These are phyloP conservation scores for Huntiella omanensis DNA, from an alignment of 2,329 filamentous ascomycete genomes.

Conservation along the genomic window DNA sequence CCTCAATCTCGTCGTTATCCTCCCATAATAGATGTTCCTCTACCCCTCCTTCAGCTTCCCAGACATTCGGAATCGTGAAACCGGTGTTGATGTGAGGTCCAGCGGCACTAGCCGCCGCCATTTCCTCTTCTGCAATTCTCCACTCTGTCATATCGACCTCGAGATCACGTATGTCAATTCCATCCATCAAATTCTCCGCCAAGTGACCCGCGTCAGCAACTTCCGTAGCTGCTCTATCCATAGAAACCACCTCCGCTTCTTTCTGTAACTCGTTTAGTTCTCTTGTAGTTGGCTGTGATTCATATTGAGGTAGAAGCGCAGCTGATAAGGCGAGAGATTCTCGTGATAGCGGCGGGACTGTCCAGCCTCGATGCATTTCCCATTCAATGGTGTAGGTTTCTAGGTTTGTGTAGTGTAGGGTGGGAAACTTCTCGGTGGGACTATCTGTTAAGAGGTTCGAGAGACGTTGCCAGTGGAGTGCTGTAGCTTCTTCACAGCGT, in stretches of 20 bases:
- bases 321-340: constrained; percentile 4
- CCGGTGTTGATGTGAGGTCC: neutral
- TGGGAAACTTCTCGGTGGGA: neutral
- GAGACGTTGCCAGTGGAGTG: constrained; percentile 13
- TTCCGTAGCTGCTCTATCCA: constrained; percentile 3
- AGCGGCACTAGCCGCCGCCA: neutral
- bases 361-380: constrained; percentile 11
- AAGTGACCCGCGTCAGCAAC: constrained; percentile 13
- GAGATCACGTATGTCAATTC: neutral
- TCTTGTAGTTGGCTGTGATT: constrained; percentile 6
- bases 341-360: neutral
- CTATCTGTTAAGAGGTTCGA: neutral
- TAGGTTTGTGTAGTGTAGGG: constrained; percentile 6
- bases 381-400: constrained; percentile 11
- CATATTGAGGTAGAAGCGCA: constrained; percentile 5
- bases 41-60: neutral
- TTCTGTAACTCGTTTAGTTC: neutral
- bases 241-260: neutral
- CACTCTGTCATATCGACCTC: neutral
- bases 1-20: neutral
- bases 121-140: neutral
- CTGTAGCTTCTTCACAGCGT: constrained; percentile 15
- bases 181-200: neutral
- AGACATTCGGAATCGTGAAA: neutral
- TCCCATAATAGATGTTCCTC: neutral